A percentile compares a stretch with the other conserved stretches of the same genome.
Evolutionary conservation across 2,329 filamentous ascomycete genomes (phyloP).

Genomic region (Berkeleyomyces rouxiae): DNA sequence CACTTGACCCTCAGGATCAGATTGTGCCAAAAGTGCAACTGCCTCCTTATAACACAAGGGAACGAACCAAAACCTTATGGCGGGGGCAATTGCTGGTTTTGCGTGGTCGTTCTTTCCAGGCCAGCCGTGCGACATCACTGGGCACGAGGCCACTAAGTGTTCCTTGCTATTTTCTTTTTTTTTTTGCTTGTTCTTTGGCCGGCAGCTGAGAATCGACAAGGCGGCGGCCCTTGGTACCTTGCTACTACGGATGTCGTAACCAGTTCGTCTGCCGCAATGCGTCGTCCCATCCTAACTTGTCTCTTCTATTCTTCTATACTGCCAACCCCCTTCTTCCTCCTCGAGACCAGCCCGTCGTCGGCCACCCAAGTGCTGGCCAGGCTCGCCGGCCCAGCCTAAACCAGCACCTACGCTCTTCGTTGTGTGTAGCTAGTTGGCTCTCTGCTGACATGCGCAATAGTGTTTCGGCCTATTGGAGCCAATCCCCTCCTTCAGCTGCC

Average conservation of each 20-base stretch:
- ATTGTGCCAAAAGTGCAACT: constrained; percentile 1
- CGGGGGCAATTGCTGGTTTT: neutral
- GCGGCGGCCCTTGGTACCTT: neutral
- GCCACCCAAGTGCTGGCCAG: neutral
- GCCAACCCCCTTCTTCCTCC: no score
- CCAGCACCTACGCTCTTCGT: no score
- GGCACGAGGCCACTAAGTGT: neutral
- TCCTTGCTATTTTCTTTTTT: neutral
- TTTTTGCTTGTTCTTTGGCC: neutral
- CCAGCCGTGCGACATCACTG: neutral
- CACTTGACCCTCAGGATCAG: neutral
- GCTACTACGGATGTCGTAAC: neutral
- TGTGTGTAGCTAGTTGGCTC: no score
- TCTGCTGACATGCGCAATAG: no score
- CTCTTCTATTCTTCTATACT: neutral
- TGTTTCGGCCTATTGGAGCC: neutral
- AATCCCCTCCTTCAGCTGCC: constrained; percentile 1
- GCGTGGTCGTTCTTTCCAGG: neutral
- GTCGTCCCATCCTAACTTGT: neutral
- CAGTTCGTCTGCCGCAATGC: neutral
- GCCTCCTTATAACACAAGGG: neutral
- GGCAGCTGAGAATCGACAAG: neutral
- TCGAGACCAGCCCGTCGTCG: neutral
- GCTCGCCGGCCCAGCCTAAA: neutral
- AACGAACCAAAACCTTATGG: neutral